Evolutionary conservation across 1,139 yeast species (phyloP), one percentile per base, ranked within the genome.

Genomic region (Suhomyces kunorum): DNA sequence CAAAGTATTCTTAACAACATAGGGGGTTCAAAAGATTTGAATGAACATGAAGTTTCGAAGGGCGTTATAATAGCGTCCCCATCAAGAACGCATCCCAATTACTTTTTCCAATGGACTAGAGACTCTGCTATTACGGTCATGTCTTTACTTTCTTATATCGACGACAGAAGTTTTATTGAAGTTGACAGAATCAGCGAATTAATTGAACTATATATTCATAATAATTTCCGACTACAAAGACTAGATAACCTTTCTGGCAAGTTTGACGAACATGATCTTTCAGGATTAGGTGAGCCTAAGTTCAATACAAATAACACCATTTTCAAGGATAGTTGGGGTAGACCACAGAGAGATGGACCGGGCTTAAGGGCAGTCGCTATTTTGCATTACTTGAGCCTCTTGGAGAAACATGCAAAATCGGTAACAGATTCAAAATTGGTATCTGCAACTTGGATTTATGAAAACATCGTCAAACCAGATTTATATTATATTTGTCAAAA

Each of bases 331-430:
- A 58, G 67, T 28, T 90, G 98, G 98, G 98, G 98, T 1, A 73
- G 98, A 51, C 98, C 98, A 1, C 98, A 90, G 62, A 76, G 88
- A 46, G 98, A 92, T 60, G 98, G 98, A 0, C 97, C 98, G 0
- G 94, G 95, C 0, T 70, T 90, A 43, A 73, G 98, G 49, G 74
- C 82, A 3, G 72, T 83, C 37, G 74, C 96, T 1, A 72, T 84
- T 22, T 61, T 78, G 34, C 76, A 78, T 46, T 87, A 79, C 57
- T 55, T 87, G 44, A 61, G 64, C 19, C 50, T 72, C 8, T 59
- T 81, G 42, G 50, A 64, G 5, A 56, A 65, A 29, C 59, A 60
- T 44, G 58, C 62, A 23, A 39, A 51, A 8, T 45, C 49, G 7
- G 47, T 71, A n/a, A 44, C 55, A 3, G 65, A 53, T 38, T 17